Conservation (phyloP, 257 asterid species). For the Paulownia fortunei region DNA sequence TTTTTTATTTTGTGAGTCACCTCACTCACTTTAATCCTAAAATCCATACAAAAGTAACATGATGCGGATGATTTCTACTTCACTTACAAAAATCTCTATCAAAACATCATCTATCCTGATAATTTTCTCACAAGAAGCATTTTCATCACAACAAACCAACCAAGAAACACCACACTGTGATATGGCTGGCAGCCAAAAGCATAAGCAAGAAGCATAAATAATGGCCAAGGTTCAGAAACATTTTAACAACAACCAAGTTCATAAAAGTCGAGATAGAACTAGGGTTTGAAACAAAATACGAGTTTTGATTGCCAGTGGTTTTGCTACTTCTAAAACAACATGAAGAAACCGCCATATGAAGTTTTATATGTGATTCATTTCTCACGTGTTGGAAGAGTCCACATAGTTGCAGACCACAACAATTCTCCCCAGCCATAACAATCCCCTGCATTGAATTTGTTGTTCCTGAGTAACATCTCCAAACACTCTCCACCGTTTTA, state of each 20-base stretch:
- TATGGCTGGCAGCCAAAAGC: not conserved
- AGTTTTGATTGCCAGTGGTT: not conserved
- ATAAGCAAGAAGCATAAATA: slow-evolving; percentile 6
- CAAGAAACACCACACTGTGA: not conserved
- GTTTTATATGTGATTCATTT: slow-evolving; percentile 28
- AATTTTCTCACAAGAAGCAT: slow-evolving; percentile 7
- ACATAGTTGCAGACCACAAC: slow-evolving; percentile 94
- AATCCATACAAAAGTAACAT: no score
- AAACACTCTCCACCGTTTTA: slow-evolving; percentile 96
- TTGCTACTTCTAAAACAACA: slow-evolving; percentile 28
- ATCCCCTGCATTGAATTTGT: slow-evolving; percentile 95
- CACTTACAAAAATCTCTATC: not conserved
- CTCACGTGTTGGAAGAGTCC: slow-evolving; percentile 86
- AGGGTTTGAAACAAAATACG: slow-evolving; percentile 16
- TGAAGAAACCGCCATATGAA: slow-evolving; percentile 22
- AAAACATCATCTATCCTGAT: not conserved
- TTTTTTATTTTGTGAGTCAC: no score
- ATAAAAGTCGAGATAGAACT: slow-evolving; percentile 1
- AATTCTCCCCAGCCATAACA: slow-evolving; percentile 97
- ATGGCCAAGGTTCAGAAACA: not conserved
- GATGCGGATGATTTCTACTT: not conserved
- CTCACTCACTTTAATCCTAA: no score
- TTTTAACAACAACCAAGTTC: slow-evolving; percentile 14
- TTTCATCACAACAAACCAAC: not conserved
- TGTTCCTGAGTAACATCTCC: slow-evolving; percentile 99